These are phyloP conservation scores for Ophiostoma fasciatum DNA, from an alignment of 2,329 filamentous ascomycete species.

Conservation along the genomic window DNA sequence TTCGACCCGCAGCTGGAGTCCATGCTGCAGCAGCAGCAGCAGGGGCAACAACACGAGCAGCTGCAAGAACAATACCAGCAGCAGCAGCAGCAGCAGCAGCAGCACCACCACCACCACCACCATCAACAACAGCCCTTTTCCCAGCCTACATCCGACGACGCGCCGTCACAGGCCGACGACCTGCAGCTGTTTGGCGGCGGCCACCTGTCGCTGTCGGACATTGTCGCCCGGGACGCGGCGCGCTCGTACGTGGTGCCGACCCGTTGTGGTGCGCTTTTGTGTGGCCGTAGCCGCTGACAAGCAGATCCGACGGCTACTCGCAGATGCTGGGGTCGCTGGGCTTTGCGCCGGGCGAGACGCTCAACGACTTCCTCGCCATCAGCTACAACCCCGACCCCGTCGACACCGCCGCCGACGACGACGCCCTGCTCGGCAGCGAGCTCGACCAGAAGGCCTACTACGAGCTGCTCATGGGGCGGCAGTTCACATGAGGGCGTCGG, in stretches of 20 bases:
- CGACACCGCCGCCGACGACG: constrained; percentile 14
- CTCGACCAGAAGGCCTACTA: constrained; percentile 23
- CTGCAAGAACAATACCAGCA: too few relatives aligned
- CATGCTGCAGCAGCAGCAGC: constrained; percentile 1
- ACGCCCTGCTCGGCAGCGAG: constrained; percentile 18
- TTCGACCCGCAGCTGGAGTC: constrained; percentile 4
- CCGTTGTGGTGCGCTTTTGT: too few relatives aligned
- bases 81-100: background rate
- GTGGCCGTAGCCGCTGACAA: too few relatives aligned
- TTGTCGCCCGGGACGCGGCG: constrained; percentile 21
- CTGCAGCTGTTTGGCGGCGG: too few relatives aligned
- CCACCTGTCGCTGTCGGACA: constrained; percentile 17
- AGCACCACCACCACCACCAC: background rate
- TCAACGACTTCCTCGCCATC: constrained; percentile 23
- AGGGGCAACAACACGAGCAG: too few relatives aligned
- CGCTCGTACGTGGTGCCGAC: constrained; percentile 21
- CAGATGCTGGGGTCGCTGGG: constrained; percentile 22
- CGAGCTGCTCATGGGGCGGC: constrained; percentile 22
- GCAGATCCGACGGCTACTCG: constrained; percentile 19
- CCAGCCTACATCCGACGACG: too few relatives aligned
- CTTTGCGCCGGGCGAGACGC: constrained; percentile 22
- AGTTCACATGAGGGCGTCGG: too few relatives aligned
- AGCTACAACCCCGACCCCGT: constrained; percentile 21
- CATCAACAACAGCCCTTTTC: background rate
- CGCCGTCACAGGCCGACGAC: too few relatives aligned